Evolutionary conservation across 305 asterid genomes (phyloP), one percentile per base, ranked within the genome.

Genomic region (Solanum hybrid): DNA sequence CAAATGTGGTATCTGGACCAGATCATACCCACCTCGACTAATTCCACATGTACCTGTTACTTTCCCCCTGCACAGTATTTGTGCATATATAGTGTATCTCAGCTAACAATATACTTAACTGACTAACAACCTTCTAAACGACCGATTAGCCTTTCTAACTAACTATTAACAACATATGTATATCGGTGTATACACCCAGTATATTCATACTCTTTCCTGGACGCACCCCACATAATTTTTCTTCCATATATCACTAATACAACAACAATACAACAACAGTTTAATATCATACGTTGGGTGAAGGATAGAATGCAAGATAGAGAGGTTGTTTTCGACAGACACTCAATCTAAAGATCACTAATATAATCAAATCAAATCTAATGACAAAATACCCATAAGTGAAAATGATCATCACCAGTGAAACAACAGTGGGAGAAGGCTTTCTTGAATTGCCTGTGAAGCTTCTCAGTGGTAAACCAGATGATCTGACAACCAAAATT

Each of bases 401-500:
- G 40, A 56, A 66, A 79, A 66, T 27, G 56, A 38, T 36, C 14
- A 77, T 89, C 92, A 97, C 98, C 95, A 94, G 85, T 85, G 92
- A 75, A 90, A 91, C 88, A 88, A 93, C 90, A 85, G 79, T 86
- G 91, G 90, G 88, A 88, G 34, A 88, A 87, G 91, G 91, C 91
- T 91, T 93, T 88, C 91, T 92, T 77, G 93, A 81, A 89, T 89
- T 89, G 87, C 88, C 69, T 88, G 88, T 92, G 92, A 91, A 92
- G 95, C 91, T 92, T 86, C 89, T 94, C 93, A 92, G 73, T 26
- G 95, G 97, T 91, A 94, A 92, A 88, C 94, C 94, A 90, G 94
- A 92, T 88, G 94, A 93, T 93, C 99, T 96, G 95, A 76, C 69
- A 89, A 46, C 37, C 22, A 34, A 80, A 38, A 82, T 42, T 13